Base-by-base conservation (phyloP, 2,329 filamentous ascomycete species). In the Thielaviopsis euricoi region DNA sequence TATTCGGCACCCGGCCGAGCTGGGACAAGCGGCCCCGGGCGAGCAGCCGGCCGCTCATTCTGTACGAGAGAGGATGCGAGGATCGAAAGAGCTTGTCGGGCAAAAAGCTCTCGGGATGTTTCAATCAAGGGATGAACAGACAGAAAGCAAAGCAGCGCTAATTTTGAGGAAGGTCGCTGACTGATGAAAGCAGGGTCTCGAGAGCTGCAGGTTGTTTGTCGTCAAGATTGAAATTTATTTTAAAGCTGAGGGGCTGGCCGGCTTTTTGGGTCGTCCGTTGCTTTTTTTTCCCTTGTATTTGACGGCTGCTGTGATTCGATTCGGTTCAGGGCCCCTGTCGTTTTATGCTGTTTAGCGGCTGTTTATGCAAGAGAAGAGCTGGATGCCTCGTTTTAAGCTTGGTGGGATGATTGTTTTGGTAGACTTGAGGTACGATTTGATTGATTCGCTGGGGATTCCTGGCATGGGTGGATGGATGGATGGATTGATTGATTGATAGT, bases 31-130 rank as follows among this genome's bases (percentile, higher is more conserved):
- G 53, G 43, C 56, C 59, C 59, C 57, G 59, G 57, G 56, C 56
- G 29, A 61, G 56, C 53, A 61, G 59, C 53, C 59, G 53, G 50
- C 59, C 59, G 53, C 59, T 61, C 59, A 61, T 61, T 17, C 19
- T 55, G 46, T 40, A 48, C n/a, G n/a, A 7, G 43, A 6, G 7
- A 21, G 43, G 43, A 10, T 6, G 7, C 29, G 43, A 48, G 43
- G 43, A 19, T 48, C 43, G 43, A 21, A 48, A 48, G 43, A 48
- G n/a, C 43, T 21, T 48, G n/a, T 48, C 43, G 43, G 17, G 43
- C 43, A 21, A 48, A n/a, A n/a, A 21, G 29, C 29, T 33, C 29
- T 48, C 37, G 43, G 17, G n/a, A 4, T 48, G 43, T 48, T 1
- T 21, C 7, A 10, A 48, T 48, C n/a, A n/a, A n/a, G n/a, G n/a